phyloP scores from a whole-genome alignment of 2,329 filamentous ascomycete species.

The Microdochium bolleyi region DNA sequence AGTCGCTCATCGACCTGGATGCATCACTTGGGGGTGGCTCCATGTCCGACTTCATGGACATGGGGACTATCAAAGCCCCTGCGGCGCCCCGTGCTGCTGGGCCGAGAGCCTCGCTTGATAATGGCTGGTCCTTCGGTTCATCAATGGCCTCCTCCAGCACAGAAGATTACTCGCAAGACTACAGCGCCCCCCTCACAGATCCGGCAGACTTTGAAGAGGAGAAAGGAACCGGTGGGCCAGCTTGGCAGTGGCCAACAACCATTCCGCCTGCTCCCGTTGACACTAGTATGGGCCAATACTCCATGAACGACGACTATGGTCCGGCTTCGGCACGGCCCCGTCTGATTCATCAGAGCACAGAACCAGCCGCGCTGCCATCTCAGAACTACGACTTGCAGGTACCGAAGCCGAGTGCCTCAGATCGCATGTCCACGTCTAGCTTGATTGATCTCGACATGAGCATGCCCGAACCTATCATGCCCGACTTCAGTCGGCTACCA shows the following conservation, averaged over 20 bases:
- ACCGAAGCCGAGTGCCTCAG: slow-evolving; percentile 27
- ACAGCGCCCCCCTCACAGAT: slow-evolving; percentile 47
- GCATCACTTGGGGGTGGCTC: slow-evolving; percentile 48
- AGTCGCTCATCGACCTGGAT: slow-evolving; percentile 59
- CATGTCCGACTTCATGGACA: slow-evolving; percentile 49
- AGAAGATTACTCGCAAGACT: slow-evolving; percentile 13
- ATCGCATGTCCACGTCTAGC: slow-evolving; percentile 32
- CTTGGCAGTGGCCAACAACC: slow-evolving; percentile 52
- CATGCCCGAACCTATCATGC: slow-evolving; percentile 36
- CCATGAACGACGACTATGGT: slow-evolving; percentile 27
- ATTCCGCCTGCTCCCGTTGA: slow-evolving; percentile 43
- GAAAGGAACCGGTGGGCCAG: slow-evolving; percentile 9
- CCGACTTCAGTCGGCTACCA: slow-evolving; percentile 37
- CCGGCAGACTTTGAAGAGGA: slow-evolving; percentile 35
- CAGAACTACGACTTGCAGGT: slow-evolving; percentile 32
- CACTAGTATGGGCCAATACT: slow-evolving; percentile 43
- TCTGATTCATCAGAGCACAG: slow-evolving; percentile 42
- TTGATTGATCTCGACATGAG: slow-evolving; percentile 50
- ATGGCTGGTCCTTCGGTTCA: slow-evolving; percentile 35
- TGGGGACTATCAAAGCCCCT: slow-evolving; percentile 44
- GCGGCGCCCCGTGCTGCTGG: slow-evolving; percentile 3
- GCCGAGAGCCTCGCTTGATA: slow-evolving; percentile 32
- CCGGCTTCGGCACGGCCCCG: slow-evolving; percentile 29
- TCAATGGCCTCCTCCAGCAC: slow-evolving; percentile 22
- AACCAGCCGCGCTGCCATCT: slow-evolving; percentile 33